Percentiles rank a stretch among this genome's conserved stretches.
phyloP scores from a whole-genome alignment of 768 basidiomycete genomes.

The Lactarius sanguifluus region DNA sequence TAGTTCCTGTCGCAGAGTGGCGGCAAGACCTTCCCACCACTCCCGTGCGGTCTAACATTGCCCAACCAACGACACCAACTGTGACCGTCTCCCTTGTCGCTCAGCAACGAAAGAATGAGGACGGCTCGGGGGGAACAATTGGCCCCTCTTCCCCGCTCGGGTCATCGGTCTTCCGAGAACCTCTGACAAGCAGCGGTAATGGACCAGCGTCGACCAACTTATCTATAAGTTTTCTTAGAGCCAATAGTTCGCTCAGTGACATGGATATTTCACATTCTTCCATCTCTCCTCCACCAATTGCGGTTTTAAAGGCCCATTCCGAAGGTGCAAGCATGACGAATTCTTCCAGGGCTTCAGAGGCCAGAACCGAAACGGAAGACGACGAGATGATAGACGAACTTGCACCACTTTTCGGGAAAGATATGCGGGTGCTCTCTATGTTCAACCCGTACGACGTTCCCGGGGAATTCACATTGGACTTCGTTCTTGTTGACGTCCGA shows the following conservation, averaged over 20 bases:
- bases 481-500: constrained; percentile 1
- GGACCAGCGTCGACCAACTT: background rate
- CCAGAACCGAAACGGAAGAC: constrained; percentile 8
- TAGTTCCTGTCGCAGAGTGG: background rate
- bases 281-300: constrained; percentile 17
- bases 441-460: constrained; percentile 4
- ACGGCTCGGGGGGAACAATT: background rate
- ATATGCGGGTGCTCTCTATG: constrained; percentile 24
- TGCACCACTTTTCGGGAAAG: constrained; percentile 20
- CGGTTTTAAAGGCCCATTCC: constrained; percentile 1
- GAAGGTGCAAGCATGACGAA: constrained; percentile 4
- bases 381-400: constrained; percentile 25
- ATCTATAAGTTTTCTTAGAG: background rate
- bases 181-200: background rate
- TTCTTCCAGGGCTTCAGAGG: constrained; percentile 1
- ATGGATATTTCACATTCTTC: constrained; percentile 13
- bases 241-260: background rate
- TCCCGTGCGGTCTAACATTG: background rate
- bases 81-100: background rate
- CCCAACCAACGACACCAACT: background rate
- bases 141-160: background rate
- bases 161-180: background rate
- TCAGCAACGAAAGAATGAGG: background rate
- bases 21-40: background rate
- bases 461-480: constrained; percentile 12